Evolutionary conservation across 306 rosid genomes (phyloP).

Genomic region (Canavalia ensiformis): DNA sequence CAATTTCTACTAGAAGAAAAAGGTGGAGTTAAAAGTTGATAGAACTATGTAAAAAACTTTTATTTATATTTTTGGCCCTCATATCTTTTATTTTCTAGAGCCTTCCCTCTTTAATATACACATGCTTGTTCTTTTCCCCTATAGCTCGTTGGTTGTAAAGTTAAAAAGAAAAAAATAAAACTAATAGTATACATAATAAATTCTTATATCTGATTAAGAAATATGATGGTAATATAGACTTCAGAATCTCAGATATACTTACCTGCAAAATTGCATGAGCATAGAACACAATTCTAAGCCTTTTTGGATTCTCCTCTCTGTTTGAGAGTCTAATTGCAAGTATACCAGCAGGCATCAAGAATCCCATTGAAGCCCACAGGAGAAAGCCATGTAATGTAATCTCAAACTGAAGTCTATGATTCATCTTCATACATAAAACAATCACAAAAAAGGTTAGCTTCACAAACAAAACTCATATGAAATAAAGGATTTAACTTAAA

Average conservation of each 20-base stretch:
- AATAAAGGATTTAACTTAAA: background rate
- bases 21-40: background rate
- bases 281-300: conserved; percentile 68
- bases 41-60: background rate
- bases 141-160: conserved; percentile 40
- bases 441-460: conserved; percentile 32
- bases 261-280: conserved; percentile 83
- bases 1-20: background rate
- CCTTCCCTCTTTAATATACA: background rate
- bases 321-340: conserved; percentile 76
- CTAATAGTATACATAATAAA: background rate
- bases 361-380: conserved; percentile 93
- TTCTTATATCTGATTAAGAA: conserved; percentile 4
- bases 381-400: conserved; percentile 87
- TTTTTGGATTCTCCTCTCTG: conserved; percentile 66
- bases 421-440: conserved; percentile 54
- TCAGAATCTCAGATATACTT: conserved; percentile 47
- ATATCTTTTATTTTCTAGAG: conserved; percentile 14
- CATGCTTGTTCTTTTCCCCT: conserved; percentile 39
- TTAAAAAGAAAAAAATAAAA: background rate
- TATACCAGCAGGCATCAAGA: conserved; percentile 90
- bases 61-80: background rate
- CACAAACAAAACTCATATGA: background rate
- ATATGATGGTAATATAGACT: background rate
- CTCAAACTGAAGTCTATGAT: conserved; percentile 62